A percentile compares a stretch with the other conserved stretches of the same genome.
Evolutionary conservation across 148 eudicot species (phyloP).

Genomic region (Talinum fruticosum): DNA sequence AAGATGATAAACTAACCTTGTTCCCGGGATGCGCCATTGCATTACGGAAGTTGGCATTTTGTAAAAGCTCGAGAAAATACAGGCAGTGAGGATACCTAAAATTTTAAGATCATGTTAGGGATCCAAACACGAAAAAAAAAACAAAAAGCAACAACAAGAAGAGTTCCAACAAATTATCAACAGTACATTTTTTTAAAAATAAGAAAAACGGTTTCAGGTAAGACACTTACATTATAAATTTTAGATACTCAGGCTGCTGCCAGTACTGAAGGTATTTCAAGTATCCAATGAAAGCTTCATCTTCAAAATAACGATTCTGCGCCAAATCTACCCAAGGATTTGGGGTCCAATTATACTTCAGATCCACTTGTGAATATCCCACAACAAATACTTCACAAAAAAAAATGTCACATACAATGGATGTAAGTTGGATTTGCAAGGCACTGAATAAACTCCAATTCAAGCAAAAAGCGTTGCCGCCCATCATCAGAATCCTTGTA

Average conservation of each 20-base stretch:
- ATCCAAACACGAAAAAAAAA: background rate
- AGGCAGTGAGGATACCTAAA: constrained; percentile 94
- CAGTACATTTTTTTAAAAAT: background rate
- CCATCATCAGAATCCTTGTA: constrained; percentile 93
- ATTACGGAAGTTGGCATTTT: constrained; percentile 72
- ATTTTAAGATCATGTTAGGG: background rate
- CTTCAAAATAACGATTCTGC: constrained; percentile 94
- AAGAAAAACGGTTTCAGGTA: no score
- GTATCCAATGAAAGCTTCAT: constrained; percentile 93
- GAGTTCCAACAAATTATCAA: background rate
- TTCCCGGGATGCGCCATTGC: constrained; percentile 97
- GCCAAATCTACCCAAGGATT: constrained; percentile 64
- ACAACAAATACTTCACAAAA: background rate
- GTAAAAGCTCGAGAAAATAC: constrained; percentile 88
- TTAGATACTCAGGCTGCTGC: constrained; percentile 92
- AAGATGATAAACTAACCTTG: constrained; percentile 49
- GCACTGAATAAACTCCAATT: constrained; percentile 83
- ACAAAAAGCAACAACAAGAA: background rate
- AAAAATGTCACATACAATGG: constrained; percentile 50
- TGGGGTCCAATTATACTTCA: background rate
- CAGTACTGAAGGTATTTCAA: constrained; percentile 95
- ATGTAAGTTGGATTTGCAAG: constrained; percentile 92
- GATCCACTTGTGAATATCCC: background rate
- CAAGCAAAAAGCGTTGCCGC: constrained; percentile 81
- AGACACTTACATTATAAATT: constrained; percentile 81